A percentile compares a stretch with the other conserved stretches of the same genome.
Evolutionary conservation across 352 stramenopile genomes (phyloP).

Genomic region (Pythium scleroteichum): DNA sequence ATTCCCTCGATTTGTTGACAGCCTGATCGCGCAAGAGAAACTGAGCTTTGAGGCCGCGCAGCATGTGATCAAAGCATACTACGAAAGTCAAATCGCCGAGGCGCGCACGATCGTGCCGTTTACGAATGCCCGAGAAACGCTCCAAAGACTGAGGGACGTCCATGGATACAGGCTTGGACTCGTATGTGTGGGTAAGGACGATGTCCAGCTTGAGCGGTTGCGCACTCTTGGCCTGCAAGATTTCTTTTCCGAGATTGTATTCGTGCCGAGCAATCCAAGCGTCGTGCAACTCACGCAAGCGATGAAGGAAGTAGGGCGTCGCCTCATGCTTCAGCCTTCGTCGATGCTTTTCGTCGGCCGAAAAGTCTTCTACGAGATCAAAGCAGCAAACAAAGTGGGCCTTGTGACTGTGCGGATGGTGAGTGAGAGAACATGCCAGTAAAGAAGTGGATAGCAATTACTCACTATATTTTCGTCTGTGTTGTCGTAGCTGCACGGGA

Average conservation of each 20-base stretch:
- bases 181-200: constrained; percentile 71
- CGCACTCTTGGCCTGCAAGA: constrained; percentile 63
- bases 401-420: constrained; percentile 83
- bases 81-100: constrained; percentile 75
- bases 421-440: constrained; percentile 1
- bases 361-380: constrained; percentile 89
- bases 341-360: constrained; percentile 81
- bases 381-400: constrained; percentile 75
- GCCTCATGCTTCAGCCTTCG: constrained; percentile 66
- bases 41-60: constrained; percentile 48
- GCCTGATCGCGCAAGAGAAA: constrained; percentile 50
- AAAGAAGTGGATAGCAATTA: background rate
- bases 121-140: constrained; percentile 43
- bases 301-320: constrained; percentile 70
- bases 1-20: constrained; percentile 83
- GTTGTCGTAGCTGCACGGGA: constrained; percentile 66
- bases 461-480: constrained; percentile 3
- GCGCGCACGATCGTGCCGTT: constrained; percentile 72
- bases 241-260: constrained; percentile 64
- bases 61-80: constrained; percentile 73
- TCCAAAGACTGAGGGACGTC: constrained; percentile 50
- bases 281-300: constrained; percentile 60
- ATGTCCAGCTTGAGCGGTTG: constrained; percentile 75
- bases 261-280: constrained; percentile 68
- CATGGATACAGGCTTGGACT: constrained; percentile 63